These are phyloP conservation scores for Terfezia claveryi DNA, from an alignment of 495 filamentous ascomycete genomes.

Conservation along the genomic window DNA sequence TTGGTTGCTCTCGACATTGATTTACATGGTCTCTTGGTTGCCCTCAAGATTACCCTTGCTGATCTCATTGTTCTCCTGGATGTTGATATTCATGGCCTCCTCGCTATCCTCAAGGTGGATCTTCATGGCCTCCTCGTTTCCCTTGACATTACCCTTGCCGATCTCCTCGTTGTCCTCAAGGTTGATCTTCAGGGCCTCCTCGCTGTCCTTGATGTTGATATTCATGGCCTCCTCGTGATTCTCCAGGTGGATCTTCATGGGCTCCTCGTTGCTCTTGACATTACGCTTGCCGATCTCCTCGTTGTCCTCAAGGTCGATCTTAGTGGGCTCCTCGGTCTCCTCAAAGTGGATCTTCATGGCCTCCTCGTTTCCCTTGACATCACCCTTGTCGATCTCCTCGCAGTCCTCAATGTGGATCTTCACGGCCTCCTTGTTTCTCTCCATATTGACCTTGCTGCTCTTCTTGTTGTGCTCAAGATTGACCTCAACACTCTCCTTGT, in stretches of 20 bases:
- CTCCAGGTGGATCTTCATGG: not conserved
- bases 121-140: not conserved
- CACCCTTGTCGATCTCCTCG: not conserved
- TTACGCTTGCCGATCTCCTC: not conserved
- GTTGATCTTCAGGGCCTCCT: not conserved
- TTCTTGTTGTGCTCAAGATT: not conserved
- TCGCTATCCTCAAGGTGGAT: not conserved
- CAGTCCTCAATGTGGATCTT: not conserved
- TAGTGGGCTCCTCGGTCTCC: not conserved
- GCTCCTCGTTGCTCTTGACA: not conserved
- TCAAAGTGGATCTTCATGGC: not conserved
- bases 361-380: not conserved
- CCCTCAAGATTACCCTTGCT: not conserved
- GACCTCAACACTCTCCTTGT: not conserved
- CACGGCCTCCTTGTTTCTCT: not conserved
- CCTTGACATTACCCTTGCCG: not conserved
- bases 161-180: not conserved
- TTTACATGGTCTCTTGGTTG: not conserved
- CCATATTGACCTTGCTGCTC: not conserved
- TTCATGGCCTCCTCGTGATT: not conserved
- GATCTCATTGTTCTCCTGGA: not conserved
- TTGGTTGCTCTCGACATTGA: too few relatives aligned
- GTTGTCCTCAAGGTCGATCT: not conserved
- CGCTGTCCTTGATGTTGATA: not conserved
- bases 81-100: not conserved